A percentile compares a stretch with the other conserved stretches of the same genome.
Conservation (phyloP, 805 yeast genomes). For the Clavispora carvajalis region DNA sequence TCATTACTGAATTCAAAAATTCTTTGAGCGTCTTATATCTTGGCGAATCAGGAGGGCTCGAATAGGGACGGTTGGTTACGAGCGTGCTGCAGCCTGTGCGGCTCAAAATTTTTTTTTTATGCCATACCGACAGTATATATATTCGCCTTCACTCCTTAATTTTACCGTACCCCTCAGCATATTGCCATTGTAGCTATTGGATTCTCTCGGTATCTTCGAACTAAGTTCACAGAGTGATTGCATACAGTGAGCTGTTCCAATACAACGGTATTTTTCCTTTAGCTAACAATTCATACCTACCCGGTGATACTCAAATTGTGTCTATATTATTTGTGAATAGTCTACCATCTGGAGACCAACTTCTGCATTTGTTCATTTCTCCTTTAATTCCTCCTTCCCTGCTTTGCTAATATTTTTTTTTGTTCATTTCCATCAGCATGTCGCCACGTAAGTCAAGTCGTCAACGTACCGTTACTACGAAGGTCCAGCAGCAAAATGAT, state of each 20-base stretch:
- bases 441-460: constrained; percentile 31
- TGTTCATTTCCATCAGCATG: constrained; percentile 6
- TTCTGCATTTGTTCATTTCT: constrained; percentile 1
- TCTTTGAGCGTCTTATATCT: no score
- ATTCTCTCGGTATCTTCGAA: background rate
- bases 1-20: no score
- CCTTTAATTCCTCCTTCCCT: background rate
- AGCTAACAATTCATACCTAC: background rate
- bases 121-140: background rate
- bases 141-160: background rate
- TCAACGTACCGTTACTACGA: constrained; percentile 19
- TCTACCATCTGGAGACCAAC: background rate
- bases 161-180: background rate
- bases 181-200: constrained; percentile 1
- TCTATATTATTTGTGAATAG: background rate
- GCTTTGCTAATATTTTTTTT: background rate
- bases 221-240: no score
- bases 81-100: constrained; percentile 1
- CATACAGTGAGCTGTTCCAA: background rate
- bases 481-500: constrained; percentile 11
- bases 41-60: background rate
- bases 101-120: constrained; percentile 4
- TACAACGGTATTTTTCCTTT: background rate
- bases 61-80: background rate
- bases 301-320: background rate